These are phyloP conservation scores for Nakaseomyces delphensis DNA, from an alignment of 1,139 yeast species.

Conservation along the genomic window DNA sequence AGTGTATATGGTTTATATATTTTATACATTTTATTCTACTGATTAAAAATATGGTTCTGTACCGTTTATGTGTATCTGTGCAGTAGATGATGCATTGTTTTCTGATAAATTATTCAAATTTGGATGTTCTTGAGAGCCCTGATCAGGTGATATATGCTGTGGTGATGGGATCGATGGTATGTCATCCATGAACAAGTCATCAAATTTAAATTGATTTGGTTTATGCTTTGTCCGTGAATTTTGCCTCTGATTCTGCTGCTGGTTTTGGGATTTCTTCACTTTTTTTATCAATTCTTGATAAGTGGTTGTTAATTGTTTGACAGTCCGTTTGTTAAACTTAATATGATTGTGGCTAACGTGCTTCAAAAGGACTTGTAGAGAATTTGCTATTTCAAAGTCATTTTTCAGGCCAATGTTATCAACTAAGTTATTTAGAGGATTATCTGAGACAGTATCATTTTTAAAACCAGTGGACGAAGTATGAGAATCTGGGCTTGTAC, in stretches of 20 bases:
- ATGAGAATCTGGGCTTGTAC: conserved; percentile 3
- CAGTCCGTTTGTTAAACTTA: conserved; percentile 3
- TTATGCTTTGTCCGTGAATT: background rate
- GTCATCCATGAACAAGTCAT: conserved; percentile 1
- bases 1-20: background rate
- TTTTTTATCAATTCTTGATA: conserved; percentile 3
- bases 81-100: background rate
- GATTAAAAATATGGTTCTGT: background rate
- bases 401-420: background rate
- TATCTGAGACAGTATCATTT: background rate
- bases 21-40: background rate
- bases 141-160: background rate
- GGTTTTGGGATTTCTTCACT: conserved; percentile 3
- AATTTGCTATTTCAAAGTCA: conserved; percentile 3
- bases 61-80: background rate
- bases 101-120: background rate
- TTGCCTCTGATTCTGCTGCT: background rate
- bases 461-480: background rate
- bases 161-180: background rate
- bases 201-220: conserved; percentile 4
- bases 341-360: conserved; percentile 1
- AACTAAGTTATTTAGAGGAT: background rate
- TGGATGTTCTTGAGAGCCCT: background rate
- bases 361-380: background rate
- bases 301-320: conserved; percentile 1